Evolutionary conservation across 306 rosid genomes (phyloP).

Genomic region (Mimosa pudica): DNA sequence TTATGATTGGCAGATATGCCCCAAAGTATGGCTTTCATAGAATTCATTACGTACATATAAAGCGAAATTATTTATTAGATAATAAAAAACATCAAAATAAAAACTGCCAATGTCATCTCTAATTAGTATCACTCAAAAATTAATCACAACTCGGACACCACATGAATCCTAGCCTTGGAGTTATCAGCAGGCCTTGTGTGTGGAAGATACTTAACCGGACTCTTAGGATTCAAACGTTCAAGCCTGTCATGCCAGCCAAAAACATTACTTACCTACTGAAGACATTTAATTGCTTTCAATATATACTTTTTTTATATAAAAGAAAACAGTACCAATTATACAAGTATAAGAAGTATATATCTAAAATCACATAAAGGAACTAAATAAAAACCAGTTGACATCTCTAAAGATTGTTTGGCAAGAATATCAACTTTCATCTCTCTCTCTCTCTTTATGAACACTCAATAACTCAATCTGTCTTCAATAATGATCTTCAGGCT

Average conservation of each 20-base stretch:
- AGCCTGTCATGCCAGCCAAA: background rate
- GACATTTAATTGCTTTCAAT: background rate
- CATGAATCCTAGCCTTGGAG: background rate
- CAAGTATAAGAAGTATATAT: too few species aligned
- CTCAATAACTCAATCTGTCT: too few species aligned
- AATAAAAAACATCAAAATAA: background rate
- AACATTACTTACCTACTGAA: background rate
- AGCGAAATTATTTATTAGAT: background rate
- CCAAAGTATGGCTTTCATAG: background rate
- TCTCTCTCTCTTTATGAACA: too few species aligned
- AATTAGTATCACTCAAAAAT: background rate
- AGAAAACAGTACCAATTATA: too few species aligned
- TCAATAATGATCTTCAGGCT: too few species aligned
- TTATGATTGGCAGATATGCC: background rate
- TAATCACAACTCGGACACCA: background rate
- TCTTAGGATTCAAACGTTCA: background rate
- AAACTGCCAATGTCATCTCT: background rate
- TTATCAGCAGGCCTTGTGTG: background rate
- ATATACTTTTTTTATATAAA: background rate
- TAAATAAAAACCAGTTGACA: too few species aligned
- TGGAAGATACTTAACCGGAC: background rate
- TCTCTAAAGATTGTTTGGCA: too few species aligned
- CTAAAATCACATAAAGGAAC: too few species aligned
- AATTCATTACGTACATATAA: background rate
- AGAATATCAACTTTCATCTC: too few species aligned